Evolutionary conservation across 441 rosid genomes (phyloP), one percentile per base, ranked within the genome.

Genomic region (Manihot esculenta): DNA sequence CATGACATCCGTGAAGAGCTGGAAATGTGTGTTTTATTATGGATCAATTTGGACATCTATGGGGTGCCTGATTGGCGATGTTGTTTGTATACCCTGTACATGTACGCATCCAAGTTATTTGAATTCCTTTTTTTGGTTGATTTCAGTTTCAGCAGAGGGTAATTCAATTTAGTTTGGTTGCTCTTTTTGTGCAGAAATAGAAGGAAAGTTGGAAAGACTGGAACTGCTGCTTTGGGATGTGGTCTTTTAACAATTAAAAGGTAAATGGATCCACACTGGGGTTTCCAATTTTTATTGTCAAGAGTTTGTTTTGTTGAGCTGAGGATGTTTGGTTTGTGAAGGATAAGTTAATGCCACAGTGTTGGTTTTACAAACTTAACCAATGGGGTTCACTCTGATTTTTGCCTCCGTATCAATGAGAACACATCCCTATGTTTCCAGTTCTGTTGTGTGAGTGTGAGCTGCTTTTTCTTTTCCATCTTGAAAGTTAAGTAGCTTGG

Each of bases 81-180:
- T 68, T 73, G 76, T 76, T 78, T 81, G 74, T 84, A 82, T 77
- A 74, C 84, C 76, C 49, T 86, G 93, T 88, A 84, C 84, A 86
- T 86, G 89, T 85, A 85, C 41, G 85, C 13, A 7, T 26, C 20
- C 11, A 18, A 51, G 12, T 10, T 67, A 1, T n/a, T 47, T 27
- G 21, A 8, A 10, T 9, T 13, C 5, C 71, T 7, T 70, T 21
- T 60, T 45, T 55, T 23, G 8, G 15, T 53, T 15, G 24, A 15
- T 64, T 18, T 18, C 30, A 1, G 49, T 64, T 18, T 18, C 30
- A 1, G 49, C n/a, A 26, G 38, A 0, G 3, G 10, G 7, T 53
- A 23, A 48, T 35, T 18, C 63, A 54, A 65, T 24, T 11, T 26
- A 10, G 50, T 35, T 10, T 57, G 14, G 62, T 53, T 51, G 23